Base-by-base conservation (phyloP, 2,329 filamentous ascomycete genomes). In the Lecanicillium sp. region DNA sequence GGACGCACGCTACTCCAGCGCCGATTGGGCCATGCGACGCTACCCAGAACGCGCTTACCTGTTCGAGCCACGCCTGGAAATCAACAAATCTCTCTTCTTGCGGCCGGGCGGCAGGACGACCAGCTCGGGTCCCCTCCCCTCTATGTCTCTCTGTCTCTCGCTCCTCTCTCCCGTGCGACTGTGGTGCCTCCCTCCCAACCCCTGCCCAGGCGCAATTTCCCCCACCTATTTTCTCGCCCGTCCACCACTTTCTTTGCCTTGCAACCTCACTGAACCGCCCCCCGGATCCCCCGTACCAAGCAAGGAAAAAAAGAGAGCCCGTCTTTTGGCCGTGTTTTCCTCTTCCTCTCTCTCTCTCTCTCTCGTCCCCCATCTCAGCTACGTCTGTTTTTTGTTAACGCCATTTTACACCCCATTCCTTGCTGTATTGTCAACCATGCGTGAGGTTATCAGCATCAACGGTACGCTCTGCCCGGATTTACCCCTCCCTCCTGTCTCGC, bases 361-460 rank as follows among this genome's bases (percentile, higher is more conserved):
- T n/a, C n/a, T n/a, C n/a, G n/a, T n/a, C n/a, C n/a, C n/a, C 25
- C 36, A 34, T 39, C 44, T 37, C 37, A 50, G 48, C 49, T 35
- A n/a, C n/a, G n/a, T n/a, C 46, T 50, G 49, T 45, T 52, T 49
- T 49, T 48, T 45, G 11, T 6, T 25, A 49, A 53, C 37, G 33
- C 41, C 37, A 46, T 47, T 53, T 49, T 49, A 47, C 47, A 39
- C 22, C 22, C 33, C 46, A 49, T 49, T 55, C 58, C 11, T 25
- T 25, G 22, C 11, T 25, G 22, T 25, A 25, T 25, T 11, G 22
- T 25, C 22, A 25, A n/a, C 67, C 65, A 97, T 97, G 90, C 89
- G 90, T 85, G 90, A 97, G 81, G 88, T 97, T 67, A 95, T 97
- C 70, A 90, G 84, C 74, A 85, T 97, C 79, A 96, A 96, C 79